A percentile compares a stretch with the other conserved stretches of the same genome.
Evolutionary conservation across 306 rosid species (phyloP).

Genomic region (Carpinus fangiana): DNA sequence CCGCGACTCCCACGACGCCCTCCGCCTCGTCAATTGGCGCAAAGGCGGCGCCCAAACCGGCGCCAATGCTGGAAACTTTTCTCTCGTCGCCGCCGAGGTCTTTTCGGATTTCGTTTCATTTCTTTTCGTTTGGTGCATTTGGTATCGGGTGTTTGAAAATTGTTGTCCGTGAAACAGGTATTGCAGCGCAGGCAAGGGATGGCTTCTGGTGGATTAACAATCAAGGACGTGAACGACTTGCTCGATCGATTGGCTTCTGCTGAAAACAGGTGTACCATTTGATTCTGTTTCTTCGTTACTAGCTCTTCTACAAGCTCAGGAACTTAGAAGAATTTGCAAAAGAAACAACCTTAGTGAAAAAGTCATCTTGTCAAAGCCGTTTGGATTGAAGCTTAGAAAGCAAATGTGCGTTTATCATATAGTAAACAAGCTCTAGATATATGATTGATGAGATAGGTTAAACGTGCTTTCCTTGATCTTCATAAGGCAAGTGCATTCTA

Average conservation of each 20-base stretch:
- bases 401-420: not conserved
- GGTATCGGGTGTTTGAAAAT: not conserved
- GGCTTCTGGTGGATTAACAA: constrained; percentile 75
- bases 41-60: constrained; percentile 79
- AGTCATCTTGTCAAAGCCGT: too few species aligned
- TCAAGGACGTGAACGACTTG: constrained; percentile 73
- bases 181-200: constrained; percentile 78
- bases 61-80: constrained; percentile 72
- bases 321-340: too few species aligned
- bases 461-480: not conserved
- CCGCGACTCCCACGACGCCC: constrained; percentile 77
- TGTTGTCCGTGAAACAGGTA: constrained; percentile 48
- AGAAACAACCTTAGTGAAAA: too few species aligned
- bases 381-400: not conserved
- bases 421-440: too few species aligned
- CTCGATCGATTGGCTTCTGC: constrained; percentile 76
- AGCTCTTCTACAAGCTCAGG: not conserved
- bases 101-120: not conserved
- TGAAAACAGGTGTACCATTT: constrained; percentile 61
- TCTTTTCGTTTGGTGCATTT: not conserved
- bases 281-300: constrained; percentile 5
- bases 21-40: constrained; percentile 89
- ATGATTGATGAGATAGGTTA: not conserved
- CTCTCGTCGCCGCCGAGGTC: constrained; percentile 87
- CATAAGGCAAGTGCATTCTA: not conserved